Evolutionary conservation across 2,329 filamentous ascomycete genomes (phyloP).

Genomic region (Trichoderma arundinaceum): DNA sequence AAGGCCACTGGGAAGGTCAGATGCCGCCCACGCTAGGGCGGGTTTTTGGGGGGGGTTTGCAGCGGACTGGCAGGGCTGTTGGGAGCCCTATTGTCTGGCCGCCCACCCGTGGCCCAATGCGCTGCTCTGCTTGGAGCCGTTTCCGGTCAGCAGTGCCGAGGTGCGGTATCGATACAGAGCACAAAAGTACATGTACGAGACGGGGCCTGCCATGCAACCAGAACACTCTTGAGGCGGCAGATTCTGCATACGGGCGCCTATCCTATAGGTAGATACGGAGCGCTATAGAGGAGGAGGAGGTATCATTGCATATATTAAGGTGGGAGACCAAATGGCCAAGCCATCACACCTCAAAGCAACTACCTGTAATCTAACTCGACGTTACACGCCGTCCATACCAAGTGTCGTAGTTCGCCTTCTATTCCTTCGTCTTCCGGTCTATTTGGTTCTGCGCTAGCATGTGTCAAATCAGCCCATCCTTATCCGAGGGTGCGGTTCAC

Average conservation of each 20-base stretch:
- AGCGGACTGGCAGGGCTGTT: constrained; percentile 24
- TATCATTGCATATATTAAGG: too few relatives aligned
- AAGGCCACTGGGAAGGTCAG: constrained; percentile 30
- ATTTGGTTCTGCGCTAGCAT: constrained; percentile 1
- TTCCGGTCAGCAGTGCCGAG: constrained; percentile 19
- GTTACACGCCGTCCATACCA: too few relatives aligned
- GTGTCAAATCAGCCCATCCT: neutral
- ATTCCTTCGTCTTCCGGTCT: neutral
- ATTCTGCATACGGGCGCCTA: too few relatives aligned
- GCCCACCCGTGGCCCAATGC: constrained; percentile 9
- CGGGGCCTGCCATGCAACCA: too few relatives aligned
- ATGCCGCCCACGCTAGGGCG: constrained; percentile 27
- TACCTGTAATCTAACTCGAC: too few relatives aligned
- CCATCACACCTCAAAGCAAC: too few relatives aligned
- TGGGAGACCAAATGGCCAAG: too few relatives aligned
- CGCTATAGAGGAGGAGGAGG: too few relatives aligned
- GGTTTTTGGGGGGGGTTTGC: constrained; percentile 22
- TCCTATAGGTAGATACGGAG: too few relatives aligned
- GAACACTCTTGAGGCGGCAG: too few relatives aligned
- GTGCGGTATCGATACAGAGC: neutral
- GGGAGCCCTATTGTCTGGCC: constrained; percentile 12
- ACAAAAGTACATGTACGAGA: neutral
- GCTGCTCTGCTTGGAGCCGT: constrained; percentile 25
- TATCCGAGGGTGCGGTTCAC: neutral
- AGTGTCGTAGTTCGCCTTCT: too few relatives aligned